These are phyloP conservation scores for Exidia glandulosa DNA, from an alignment of 768 basidiomycete genomes.

Conservation along the genomic window DNA sequence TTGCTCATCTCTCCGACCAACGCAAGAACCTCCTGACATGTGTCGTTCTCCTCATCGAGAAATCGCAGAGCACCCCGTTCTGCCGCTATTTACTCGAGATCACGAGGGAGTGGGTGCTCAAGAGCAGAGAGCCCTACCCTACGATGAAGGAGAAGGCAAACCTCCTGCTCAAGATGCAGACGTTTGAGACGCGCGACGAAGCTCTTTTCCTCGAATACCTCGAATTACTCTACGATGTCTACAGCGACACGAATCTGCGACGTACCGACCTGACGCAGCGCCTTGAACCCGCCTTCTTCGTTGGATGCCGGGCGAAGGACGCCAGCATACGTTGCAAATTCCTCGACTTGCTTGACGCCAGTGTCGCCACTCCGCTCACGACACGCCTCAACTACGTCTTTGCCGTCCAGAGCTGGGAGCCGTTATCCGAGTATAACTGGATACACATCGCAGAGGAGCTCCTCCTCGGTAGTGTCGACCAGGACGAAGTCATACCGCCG, in stretches of 20 bases:
- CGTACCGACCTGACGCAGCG: conserved; percentile 90
- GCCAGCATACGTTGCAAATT: conserved; percentile 69
- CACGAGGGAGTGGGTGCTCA: conserved; percentile 81
- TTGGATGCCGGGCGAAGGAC: conserved; percentile 83
- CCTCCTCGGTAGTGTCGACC: conserved; percentile 62
- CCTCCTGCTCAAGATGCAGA: conserved; percentile 77
- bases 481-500: conserved; percentile 22
- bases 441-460: conserved; percentile 84
- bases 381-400: conserved; percentile 81
- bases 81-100: conserved; percentile 82
- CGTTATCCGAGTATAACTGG: conserved; percentile 87
- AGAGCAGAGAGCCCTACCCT: conserved; percentile 74
- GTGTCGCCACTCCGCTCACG: conserved; percentile 72
- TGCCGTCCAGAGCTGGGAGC: conserved; percentile 92
- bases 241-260: conserved; percentile 73
- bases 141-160: conserved; percentile 93
- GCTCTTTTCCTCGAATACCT: conserved; percentile 72
- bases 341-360: conserved; percentile 81
- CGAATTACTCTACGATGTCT: conserved; percentile 87
- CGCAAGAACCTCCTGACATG: conserved; percentile 69
- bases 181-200: conserved; percentile 73
- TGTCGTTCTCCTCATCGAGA: conserved; percentile 75
- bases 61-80: conserved; percentile 68
- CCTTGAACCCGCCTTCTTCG: conserved; percentile 84
- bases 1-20: conserved; percentile 79